Percentiles rank a stretch among this genome's conserved stretches.
Evolutionary conservation across 2,329 filamentous ascomycete genomes (phyloP).

Genomic region (Trichoderma aggressivum): DNA sequence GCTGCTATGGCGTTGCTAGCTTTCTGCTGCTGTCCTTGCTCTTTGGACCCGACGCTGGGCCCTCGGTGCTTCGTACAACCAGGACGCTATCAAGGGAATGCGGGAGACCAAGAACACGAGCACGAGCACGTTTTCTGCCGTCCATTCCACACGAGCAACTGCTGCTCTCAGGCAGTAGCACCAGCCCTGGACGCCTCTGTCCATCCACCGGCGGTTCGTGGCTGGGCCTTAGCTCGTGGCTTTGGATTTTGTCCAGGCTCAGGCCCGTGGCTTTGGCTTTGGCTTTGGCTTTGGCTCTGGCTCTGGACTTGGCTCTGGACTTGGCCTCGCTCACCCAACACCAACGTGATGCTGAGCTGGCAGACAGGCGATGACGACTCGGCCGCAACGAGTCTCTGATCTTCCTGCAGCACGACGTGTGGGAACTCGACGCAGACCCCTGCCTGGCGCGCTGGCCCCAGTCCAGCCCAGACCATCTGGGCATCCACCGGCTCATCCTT

Average conservation of each 20-base stretch:
- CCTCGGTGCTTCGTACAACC: background rate
- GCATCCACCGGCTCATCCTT: conserved; percentile 31
- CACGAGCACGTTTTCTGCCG: background rate
- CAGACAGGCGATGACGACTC: conserved; percentile 14
- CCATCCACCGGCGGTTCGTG: background rate
- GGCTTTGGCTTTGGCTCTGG: background rate
- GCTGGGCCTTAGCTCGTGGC: background rate
- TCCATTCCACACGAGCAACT: background rate
- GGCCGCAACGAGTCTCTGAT: conserved; percentile 8
- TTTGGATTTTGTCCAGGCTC: background rate
- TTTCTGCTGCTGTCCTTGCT: background rate
- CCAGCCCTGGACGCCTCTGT: background rate
- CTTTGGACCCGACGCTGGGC: background rate
- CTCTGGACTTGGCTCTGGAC: background rate
- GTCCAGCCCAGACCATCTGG: conserved; percentile 28
- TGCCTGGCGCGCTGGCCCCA: conserved; percentile 20
- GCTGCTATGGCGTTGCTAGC: background rate
- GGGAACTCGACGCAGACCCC: conserved; percentile 15
- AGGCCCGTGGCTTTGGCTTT: background rate
- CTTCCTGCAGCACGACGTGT: conserved; percentile 2
- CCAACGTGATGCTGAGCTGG: conserved; percentile 15
- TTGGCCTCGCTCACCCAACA: background rate
- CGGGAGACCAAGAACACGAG: background rate
- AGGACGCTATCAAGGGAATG: background rate
- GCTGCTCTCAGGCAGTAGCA: background rate